Evolutionary conservation across 306 rosid species (phyloP).

Genomic region (Astragalus membranaceus): DNA sequence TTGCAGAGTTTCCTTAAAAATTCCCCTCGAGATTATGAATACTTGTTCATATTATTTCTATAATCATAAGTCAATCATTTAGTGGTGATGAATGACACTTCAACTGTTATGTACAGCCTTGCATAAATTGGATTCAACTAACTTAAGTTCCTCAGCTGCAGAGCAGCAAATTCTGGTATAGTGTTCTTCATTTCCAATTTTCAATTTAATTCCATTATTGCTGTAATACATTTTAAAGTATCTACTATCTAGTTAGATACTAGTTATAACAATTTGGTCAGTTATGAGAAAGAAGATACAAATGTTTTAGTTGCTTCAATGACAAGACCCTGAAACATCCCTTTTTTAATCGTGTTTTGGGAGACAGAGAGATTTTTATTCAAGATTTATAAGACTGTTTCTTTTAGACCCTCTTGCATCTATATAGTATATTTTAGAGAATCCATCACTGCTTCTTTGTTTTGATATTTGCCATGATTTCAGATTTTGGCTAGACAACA

Average conservation of each 20-base stretch:
- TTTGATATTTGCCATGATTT: constrained; percentile 19
- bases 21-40: not conserved
- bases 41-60: constrained; percentile 5
- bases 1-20: constrained; percentile 11
- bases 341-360: not conserved
- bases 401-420: not conserved
- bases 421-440: constrained; percentile 4
- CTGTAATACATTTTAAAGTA: constrained; percentile 1
- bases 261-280: not conserved
- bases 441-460: constrained; percentile 8
- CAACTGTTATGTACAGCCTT: constrained; percentile 46
- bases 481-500: constrained; percentile 98
- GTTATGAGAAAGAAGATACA: constrained; percentile 3
- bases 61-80: constrained; percentile 8
- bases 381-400: not conserved
- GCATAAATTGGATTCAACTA: constrained; percentile 54
- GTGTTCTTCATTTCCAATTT: constrained; percentile 16
- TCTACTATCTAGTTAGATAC: constrained; percentile 4
- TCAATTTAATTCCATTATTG: not conserved
- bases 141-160: constrained; percentile 54
- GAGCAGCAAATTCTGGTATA: constrained; percentile 97
- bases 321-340: not conserved
- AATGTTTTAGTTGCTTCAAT: constrained; percentile 6
- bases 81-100: constrained; percentile 19
- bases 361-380: not conserved